Base-by-base conservation (phyloP, 345 rosid genomes). In the Brassica juncea region DNA sequence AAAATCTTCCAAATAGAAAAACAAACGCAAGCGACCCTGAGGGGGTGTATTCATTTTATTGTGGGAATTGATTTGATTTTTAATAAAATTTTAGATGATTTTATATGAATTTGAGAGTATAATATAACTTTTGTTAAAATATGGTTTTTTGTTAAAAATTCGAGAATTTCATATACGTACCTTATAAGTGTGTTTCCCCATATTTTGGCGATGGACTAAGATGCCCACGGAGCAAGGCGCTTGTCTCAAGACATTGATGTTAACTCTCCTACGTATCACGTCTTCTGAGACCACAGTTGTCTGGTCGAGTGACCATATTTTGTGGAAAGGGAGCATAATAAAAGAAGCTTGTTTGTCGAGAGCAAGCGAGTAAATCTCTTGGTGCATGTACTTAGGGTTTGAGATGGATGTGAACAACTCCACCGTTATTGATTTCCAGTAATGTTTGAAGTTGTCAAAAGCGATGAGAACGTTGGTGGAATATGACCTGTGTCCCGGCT, bases 171-270 rank as follows among this genome's bases (percentile, higher is more conserved):
- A 23, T 23, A 23, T 23, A 23, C 25, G 25, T 23, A 23, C 25
- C 25, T 23, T 23, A 23, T 23, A 23, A 23, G 25, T 23, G 25
- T 0, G 25, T 23, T 23, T 23, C 1, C 25, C 2, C 7, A 75
- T 4, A 3, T 49, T 66, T 75, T 71, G 69, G 14, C 86, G 85
- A n/a, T 84, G 82, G 1, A 87, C 66, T 27, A 84, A 78, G 58
- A 87, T 84, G 32, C 88, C 95, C 0, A 87, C 84, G 0, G 93
- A 90, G 73, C 95, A 90, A 16, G 92, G 90, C 1, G 93, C 87
- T 61, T 49, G 80, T 5, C 84, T 84, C 4, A 89, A 85, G 69
- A 89, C 84, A 14, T 67, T 82, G 8, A 72, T 39, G 47, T 90
- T 90, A 16, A 84, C 73, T 8, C 63, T 44, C 78, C 88, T 76